phyloP scores from a whole-genome alignment of 1,139 yeast genomes.

The Suzukiozyma palmioleophila region DNA sequence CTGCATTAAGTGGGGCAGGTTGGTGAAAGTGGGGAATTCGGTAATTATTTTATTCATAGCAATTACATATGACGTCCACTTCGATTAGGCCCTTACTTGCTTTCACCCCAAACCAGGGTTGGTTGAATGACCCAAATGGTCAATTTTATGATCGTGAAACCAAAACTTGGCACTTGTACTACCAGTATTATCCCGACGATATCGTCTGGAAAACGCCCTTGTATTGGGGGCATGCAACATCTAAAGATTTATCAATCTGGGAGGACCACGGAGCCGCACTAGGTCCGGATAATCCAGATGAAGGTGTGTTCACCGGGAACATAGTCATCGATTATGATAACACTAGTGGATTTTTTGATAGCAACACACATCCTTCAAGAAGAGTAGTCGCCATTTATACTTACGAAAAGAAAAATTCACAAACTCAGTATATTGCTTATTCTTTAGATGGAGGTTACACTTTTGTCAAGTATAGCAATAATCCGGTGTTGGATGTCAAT shows the following conservation, averaged over 20 bases:
- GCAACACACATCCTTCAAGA: slow-evolving; percentile 13
- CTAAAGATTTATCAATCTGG: slow-evolving; percentile 28
- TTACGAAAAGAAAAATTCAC: slow-evolving; percentile 6
- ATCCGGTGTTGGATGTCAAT: slow-evolving; percentile 27
- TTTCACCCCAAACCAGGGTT: neutral
- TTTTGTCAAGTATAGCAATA: slow-evolving; percentile 20
- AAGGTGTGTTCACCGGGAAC: slow-evolving; percentile 29
- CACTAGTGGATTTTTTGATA: slow-evolving; percentile 23
- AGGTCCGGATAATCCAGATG: slow-evolving; percentile 14
- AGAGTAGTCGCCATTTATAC: slow-evolving; percentile 34
- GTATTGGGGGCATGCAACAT: slow-evolving; percentile 33
- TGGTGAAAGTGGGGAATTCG: no score
- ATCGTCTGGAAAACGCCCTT: slow-evolving; percentile 21
- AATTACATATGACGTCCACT: no score
- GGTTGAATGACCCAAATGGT: slow-evolving; percentile 13
- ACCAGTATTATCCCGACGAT: slow-evolving; percentile 25
- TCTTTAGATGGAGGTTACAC: slow-evolving; percentile 32
- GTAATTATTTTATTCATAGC: no score
- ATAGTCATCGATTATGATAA: slow-evolving; percentile 29
- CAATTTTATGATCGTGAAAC: slow-evolving; percentile 17
- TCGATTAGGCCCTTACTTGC: no score
- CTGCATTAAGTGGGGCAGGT: no score
- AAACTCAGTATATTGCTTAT: slow-evolving; percentile 28
- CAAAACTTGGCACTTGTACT: neutral
- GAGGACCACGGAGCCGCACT: slow-evolving; percentile 23